Evolutionary conservation across 2,329 filamentous ascomycete species (phyloP).

Genomic region (Nannizzia gypsea): DNA sequence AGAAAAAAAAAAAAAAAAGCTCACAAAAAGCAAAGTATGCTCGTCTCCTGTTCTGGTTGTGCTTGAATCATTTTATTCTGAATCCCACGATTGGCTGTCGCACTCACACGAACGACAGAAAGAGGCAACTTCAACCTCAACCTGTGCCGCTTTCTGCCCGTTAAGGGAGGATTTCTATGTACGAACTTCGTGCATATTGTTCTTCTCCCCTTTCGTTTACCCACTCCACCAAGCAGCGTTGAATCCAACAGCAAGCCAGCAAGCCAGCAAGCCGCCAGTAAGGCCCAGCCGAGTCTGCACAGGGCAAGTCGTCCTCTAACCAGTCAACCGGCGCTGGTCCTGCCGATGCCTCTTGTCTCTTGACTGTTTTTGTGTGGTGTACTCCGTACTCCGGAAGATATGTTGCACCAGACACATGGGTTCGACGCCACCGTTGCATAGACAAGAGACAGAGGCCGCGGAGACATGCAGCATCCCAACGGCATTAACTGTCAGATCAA

Average conservation of each 20-base stretch:
- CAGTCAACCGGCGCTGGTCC: background rate
- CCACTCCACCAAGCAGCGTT: background rate
- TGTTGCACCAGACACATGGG: slow-evolving; percentile 1
- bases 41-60: background rate
- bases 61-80: background rate
- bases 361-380: background rate
- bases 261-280: background rate
- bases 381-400: no score
- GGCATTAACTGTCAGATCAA: background rate
- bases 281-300: background rate
- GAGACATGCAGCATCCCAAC: background rate
- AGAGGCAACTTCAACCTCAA: background rate
- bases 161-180: background rate
- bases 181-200: background rate
- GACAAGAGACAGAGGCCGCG: background rate
- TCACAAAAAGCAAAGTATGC: background rate
- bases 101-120: background rate
- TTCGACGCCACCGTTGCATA: background rate
- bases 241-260: background rate
- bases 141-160: background rate
- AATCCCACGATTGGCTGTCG: background rate
- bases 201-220: background rate
- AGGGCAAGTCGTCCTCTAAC: background rate
- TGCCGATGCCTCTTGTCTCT: background rate
- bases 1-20: background rate